These are phyloP conservation scores for Leccinellum luteum DNA, from an alignment of 768 basidiomycete genomes.

Conservation along the genomic window DNA sequence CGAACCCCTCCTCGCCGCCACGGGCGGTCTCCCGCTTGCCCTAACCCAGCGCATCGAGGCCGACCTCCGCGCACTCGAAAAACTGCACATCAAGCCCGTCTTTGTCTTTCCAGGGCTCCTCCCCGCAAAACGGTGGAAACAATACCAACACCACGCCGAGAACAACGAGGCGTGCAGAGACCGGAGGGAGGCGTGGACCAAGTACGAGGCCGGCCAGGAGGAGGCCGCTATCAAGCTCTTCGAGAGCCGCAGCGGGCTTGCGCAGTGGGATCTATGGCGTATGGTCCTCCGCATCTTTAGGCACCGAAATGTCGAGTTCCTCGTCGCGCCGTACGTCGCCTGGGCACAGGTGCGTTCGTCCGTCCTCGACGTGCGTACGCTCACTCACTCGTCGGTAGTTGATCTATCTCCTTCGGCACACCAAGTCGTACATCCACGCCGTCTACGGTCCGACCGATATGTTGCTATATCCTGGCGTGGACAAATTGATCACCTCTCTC, in stretches of 20 bases:
- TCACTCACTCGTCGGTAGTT: constrained; percentile 50
- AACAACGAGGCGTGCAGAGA: constrained; percentile 70
- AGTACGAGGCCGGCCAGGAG: constrained; percentile 91
- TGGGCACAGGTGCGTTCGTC: constrained; percentile 83
- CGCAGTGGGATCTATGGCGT: constrained; percentile 93
- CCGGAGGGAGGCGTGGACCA: constrained; percentile 83
- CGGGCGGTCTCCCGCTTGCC: constrained; percentile 90
- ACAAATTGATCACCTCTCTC: constrained; percentile 86
- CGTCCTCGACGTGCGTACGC: neutral
- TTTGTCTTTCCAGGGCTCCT: constrained; percentile 93
- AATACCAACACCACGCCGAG: constrained; percentile 48
- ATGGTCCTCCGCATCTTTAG: constrained; percentile 90
- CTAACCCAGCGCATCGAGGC: constrained; percentile 85
- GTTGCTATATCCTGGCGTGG: constrained; percentile 82
- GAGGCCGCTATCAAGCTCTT: constrained; percentile 85
- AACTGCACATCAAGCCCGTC: constrained; percentile 93
- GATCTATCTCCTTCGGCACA: constrained; percentile 91
- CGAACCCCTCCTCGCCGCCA: constrained; percentile 91
- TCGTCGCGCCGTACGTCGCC: constrained; percentile 92
- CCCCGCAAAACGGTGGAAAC: constrained; percentile 71
- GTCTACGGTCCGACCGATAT: constrained; percentile 90
- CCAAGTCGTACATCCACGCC: constrained; percentile 91
- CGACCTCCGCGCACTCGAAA: constrained; percentile 88
- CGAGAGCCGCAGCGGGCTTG: constrained; percentile 66
- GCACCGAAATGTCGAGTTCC: constrained; percentile 92